Evolutionary conservation across 768 basidiomycete genomes (phyloP).

Genomic region (Rhodotorula babjevae): DNA sequence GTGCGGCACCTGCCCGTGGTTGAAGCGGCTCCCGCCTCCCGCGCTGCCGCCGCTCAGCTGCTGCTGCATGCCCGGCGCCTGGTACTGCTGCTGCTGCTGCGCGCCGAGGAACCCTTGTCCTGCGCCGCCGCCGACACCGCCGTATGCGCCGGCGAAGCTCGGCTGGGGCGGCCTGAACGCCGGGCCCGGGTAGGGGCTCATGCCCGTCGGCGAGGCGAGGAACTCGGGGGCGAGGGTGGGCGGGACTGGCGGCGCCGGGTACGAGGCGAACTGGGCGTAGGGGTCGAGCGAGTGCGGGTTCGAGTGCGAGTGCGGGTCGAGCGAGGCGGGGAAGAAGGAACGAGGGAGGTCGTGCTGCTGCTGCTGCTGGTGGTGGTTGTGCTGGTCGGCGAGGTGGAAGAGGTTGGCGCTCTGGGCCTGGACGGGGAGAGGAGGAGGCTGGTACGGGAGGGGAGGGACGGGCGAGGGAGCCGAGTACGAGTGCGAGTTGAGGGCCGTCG

Average conservation of each 20-base stretch:
- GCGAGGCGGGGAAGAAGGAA: neutral
- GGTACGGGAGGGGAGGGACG: conserved; percentile 11
- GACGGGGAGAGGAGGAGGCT: conserved; percentile 19
- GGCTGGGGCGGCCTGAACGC: neutral
- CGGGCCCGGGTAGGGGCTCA: conserved; percentile 4
- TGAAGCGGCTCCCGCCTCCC: neutral
- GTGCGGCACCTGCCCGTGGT: neutral
- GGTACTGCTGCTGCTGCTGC: neutral
- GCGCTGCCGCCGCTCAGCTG: neutral
- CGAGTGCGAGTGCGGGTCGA: neutral
- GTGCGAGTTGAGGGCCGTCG: neutral
- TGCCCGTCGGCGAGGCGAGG: conserved; percentile 1
- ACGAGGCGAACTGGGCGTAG: neutral
- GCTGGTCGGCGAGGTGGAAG: neutral
- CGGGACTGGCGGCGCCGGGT: neutral
- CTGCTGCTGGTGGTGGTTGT: neutral
- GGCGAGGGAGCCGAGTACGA: neutral
- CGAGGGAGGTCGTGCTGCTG: neutral
- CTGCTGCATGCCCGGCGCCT: neutral
- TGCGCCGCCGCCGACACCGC: no score
- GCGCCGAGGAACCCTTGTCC: no score
- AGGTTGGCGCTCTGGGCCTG: conserved; percentile 5
- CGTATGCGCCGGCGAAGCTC: neutral
- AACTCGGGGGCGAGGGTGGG: neutral
- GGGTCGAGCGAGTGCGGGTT: neutral